Evolutionary conservation across 306 rosid genomes (phyloP), one percentile per base, ranked within the genome.

Genomic region (Hippophae gyantsensis): DNA sequence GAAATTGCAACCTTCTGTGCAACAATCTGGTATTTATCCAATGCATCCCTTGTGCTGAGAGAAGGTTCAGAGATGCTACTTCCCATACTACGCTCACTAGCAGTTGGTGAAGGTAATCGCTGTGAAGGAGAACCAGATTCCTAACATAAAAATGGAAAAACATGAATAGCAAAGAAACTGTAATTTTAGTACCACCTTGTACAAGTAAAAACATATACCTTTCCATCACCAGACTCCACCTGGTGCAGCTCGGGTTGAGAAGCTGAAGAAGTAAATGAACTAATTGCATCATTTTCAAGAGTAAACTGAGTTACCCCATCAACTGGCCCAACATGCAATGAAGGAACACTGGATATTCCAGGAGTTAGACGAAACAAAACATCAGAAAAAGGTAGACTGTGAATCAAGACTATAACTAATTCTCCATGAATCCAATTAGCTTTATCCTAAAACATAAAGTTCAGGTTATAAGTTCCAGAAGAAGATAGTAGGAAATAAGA

Each of bases 1-100:
- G 56, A 13, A n/a, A 50, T 14, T 18, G 52, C 63, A 64, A 93
- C 99, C 99, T 89, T 93, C 52, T 79, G 99, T 25, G 95, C 90
- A 42, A 93, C 84, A 72, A 86, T 70, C 71, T 84, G 95, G 74
- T 75, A 93, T 70, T 88, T 93, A 73, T 93, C 97, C 75, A 93
- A 72, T 40, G 97, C 99, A 58, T 84, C 97, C 79, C 95, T 82
- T 26, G 99, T 89, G 25, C 71, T 75, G 49, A 93, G 90, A 53
- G 95, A 76, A 61, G 94, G 81, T 72, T 93, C 99, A 41, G 93
- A 75, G 61, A 80, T 66, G 56, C 62, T 76, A 78, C 75, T 86
- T 72, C 84, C 96, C 60, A 77, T 80, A 62, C 38, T 32, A 32
- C 94, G 90, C 72, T 93, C 99, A 32, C 79, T 54, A 10, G 75